Evolutionary conservation across 2,329 filamentous ascomycete genomes (phyloP).

Genomic region (Sarocladiaceae sp.): DNA sequence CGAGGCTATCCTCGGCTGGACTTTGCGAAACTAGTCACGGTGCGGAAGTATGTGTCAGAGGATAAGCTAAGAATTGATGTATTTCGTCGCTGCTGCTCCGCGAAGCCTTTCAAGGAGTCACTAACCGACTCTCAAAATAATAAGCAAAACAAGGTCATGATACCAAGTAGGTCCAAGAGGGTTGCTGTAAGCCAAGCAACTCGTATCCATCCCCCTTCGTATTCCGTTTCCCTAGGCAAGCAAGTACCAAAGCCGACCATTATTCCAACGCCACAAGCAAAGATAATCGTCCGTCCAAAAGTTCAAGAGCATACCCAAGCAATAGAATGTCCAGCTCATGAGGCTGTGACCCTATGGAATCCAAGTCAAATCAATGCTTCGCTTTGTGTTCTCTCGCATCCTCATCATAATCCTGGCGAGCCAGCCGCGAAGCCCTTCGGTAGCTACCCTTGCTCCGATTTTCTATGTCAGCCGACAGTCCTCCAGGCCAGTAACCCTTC

Average conservation of each 20-base stretch:
- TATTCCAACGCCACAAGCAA: neutral
- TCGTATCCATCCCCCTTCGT: too few species aligned
- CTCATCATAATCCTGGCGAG: slow-evolving; percentile 2
- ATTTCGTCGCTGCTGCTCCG: too few species aligned
- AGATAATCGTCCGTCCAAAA: slow-evolving; percentile 1
- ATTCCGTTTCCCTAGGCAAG: too few species aligned
- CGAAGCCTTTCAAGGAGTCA: too few species aligned
- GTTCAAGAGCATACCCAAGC: slow-evolving; percentile 3
- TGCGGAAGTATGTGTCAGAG: too few species aligned
- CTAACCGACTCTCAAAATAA: too few species aligned
- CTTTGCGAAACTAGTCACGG: too few species aligned
- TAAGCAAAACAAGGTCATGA: too few species aligned
- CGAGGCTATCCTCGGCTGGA: too few species aligned
- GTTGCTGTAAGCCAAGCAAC: too few species aligned
- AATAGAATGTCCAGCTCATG: neutral
- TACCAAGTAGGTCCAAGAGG: too few species aligned
- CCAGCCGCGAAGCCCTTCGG: neutral
- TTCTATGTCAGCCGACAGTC: neutral
- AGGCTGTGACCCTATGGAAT: neutral
- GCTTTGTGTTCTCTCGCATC: slow-evolving; percentile 3
- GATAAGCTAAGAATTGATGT: too few species aligned
- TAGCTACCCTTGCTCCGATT: neutral
- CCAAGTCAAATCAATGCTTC: slow-evolving; percentile 7
- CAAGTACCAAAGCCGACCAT: neutral
- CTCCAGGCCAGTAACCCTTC: neutral